Evolutionary conservation across 768 basidiomycete species (phyloP).

Genomic region (Suillus occidentalis): DNA sequence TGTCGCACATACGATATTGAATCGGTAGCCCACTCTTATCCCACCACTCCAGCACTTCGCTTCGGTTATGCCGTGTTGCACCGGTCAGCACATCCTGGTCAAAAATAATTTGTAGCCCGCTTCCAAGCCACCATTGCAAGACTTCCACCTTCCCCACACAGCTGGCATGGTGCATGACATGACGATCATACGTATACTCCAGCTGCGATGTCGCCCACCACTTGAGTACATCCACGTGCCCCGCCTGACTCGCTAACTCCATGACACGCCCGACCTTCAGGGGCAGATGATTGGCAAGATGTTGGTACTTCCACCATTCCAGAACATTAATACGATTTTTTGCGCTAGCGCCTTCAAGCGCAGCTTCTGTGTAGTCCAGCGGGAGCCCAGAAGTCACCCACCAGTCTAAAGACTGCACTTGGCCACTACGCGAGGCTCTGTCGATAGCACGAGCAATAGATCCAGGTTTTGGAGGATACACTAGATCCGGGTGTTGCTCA

Average conservation of each 20-base stretch:
- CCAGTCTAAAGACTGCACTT: slow-evolving; percentile 77
- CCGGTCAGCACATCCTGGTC: slow-evolving; percentile 79
- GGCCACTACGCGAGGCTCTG: slow-evolving; percentile 75
- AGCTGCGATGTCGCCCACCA: slow-evolving; percentile 85
- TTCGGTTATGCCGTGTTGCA: slow-evolving; percentile 79
- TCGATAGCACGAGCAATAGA: slow-evolving; percentile 73
- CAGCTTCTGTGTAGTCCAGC: slow-evolving; percentile 76
- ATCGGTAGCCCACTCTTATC: slow-evolving; percentile 73
- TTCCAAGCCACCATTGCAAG: slow-evolving; percentile 81
- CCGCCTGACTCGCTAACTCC: slow-evolving; percentile 82
- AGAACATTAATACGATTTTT: slow-evolving; percentile 76
- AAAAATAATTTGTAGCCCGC: slow-evolving; percentile 74
- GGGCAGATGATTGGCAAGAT: slow-evolving; percentile 46
- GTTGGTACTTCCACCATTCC: slow-evolving; percentile 79
- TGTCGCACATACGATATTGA: slow-evolving; percentile 87
- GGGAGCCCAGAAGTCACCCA: slow-evolving; percentile 68
- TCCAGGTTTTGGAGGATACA: slow-evolving; percentile 52
- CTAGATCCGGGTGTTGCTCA: slow-evolving; percentile 58
- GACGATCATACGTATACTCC: slow-evolving; percentile 76
- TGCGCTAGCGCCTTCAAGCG: slow-evolving; percentile 76
- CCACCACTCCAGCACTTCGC: slow-evolving; percentile 90
- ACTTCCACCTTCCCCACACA: slow-evolving; percentile 80
- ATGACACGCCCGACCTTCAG: slow-evolving; percentile 84
- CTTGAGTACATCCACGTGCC: slow-evolving; percentile 71
- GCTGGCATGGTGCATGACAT: slow-evolving; percentile 76